Percentiles rank a stretch among this genome's conserved stretches.
Conservation (phyloP, 1,284 basidiomycete species). For the Trichosporon sp. region DNA sequence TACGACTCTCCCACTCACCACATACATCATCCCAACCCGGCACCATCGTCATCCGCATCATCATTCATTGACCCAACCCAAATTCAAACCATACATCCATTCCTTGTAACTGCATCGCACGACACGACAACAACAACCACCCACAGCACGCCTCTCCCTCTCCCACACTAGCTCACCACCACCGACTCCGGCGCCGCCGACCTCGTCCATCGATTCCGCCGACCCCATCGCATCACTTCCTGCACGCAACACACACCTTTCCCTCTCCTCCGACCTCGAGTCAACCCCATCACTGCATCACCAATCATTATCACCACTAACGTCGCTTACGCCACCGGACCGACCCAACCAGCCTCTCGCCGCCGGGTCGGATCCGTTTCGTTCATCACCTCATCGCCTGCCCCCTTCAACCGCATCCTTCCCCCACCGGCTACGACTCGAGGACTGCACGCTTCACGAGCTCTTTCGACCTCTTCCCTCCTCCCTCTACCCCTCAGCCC, state of each 20-base stretch:
- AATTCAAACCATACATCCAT: conserved; percentile 20
- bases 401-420: conserved; percentile 6
- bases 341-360: conserved; percentile 18
- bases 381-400: neutral
- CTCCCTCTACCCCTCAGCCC: conserved; percentile 15
- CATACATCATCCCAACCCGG: conserved; percentile 19
- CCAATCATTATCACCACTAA: conserved; percentile 27
- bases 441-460: conserved; percentile 10
- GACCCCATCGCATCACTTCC: neutral
- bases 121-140: conserved; percentile 17
- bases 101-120: conserved; percentile 19
- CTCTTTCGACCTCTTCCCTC: neutral
- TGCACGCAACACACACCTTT: neutral
- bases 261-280: neutral
- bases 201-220: neutral
- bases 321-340: conserved; percentile 48
- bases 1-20: conserved; percentile 18
- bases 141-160: neutral
- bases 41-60: conserved; percentile 19
- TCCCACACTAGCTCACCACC: neutral
- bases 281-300: conserved; percentile 12
- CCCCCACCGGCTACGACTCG: conserved; percentile 3
- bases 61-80: conserved; percentile 19
- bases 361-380: conserved; percentile 19
- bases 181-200: neutral